Evolutionary conservation across 1,284 basidiomycete genomes (phyloP).

Genomic region (Golubevia sp.): DNA sequence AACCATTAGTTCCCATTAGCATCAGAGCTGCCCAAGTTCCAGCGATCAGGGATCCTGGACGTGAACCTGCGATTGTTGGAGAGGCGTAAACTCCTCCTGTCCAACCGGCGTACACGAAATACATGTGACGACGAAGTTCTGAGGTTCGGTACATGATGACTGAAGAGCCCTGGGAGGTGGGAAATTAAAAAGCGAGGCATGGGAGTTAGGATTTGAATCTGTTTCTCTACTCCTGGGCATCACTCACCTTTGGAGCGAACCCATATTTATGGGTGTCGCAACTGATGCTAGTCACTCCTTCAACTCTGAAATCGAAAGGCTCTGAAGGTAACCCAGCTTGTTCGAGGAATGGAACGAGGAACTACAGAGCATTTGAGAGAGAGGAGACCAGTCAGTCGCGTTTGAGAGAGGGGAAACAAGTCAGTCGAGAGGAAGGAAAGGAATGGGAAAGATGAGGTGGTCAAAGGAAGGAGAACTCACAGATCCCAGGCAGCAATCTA

Average conservation of each 20-base stretch:
- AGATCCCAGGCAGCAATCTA: conserved; percentile 57
- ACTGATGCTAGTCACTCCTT: conserved; percentile 53
- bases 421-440: not conserved
- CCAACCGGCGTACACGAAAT: conserved; percentile 58
- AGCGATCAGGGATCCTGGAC: conserved; percentile 53
- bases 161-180: conserved; percentile 21
- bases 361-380: too few relatives aligned
- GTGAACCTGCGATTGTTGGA: conserved; percentile 52
- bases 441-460: too few relatives aligned
- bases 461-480: too few relatives aligned
- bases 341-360: conserved; percentile 56
- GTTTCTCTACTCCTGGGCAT: conserved; percentile 7
- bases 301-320: conserved; percentile 57
- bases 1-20: conserved; percentile 50
- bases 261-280: conserved; percentile 62
- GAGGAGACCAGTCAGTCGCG: conserved; percentile 87
- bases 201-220: conserved; percentile 15
- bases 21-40: conserved; percentile 59
- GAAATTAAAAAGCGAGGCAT: too few relatives aligned
- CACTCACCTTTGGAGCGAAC: conserved; percentile 49
- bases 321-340: conserved; percentile 45
- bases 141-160: conserved; percentile 47
- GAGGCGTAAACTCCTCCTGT: conserved; percentile 55
- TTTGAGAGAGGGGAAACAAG: not conserved
- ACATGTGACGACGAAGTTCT: conserved; percentile 46